Base-by-base conservation (phyloP, 176 grass and related monocot species). In the Chrysopogon serrulatus region DNA sequence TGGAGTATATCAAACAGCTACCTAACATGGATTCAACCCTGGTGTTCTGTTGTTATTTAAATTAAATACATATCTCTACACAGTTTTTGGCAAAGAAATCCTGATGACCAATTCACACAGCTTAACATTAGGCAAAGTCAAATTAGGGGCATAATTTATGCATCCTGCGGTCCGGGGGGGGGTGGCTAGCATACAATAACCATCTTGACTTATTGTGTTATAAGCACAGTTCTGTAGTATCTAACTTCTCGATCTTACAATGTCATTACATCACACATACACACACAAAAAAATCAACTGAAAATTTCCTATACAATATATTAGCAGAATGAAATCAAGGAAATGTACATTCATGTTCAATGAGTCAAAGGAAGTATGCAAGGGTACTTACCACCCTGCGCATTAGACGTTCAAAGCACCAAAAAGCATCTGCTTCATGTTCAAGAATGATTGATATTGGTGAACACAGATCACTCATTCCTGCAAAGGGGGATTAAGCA, bases 381-480 rank as follows among this genome's bases (percentile, higher is more conserved):
- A 71, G 42, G 23, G 24, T 66, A 49, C 45, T 82, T 87, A 98
- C 96, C 91, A 98, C 78, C 85, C 93, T 98, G 34, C 96, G 96
- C 96, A 95, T 98, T 34, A 98, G 91, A 70, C 85, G 92, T 83
- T 98, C 93, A 87, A 98, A 98, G 87, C 96, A 98, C 96, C 96
- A 98, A 91, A 98, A 98, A 44, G 93, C 96, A 87, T 98, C 91
- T 37, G 96, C 96, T 90, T 98, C 96, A 79, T 98, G 92, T 86
- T 98, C 96, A 77, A 98, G 24, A 82, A 98, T 70, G 48, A 98
- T 87, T 40, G 93, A 88, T 85, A 98, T 95, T 73, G 93, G 96
- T 77, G 96, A 98, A 87, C 93, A 95, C 87, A 98, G 89, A 90
- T 98, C 96, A 81, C 93, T 95, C 96, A 98, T 98, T 85, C 96